A percentile compares a stretch with the other conserved stretches of the same genome.
Evolutionary conservation across 2,329 filamentous ascomycete species (phyloP).

Genomic region (Seiridium unicorne): DNA sequence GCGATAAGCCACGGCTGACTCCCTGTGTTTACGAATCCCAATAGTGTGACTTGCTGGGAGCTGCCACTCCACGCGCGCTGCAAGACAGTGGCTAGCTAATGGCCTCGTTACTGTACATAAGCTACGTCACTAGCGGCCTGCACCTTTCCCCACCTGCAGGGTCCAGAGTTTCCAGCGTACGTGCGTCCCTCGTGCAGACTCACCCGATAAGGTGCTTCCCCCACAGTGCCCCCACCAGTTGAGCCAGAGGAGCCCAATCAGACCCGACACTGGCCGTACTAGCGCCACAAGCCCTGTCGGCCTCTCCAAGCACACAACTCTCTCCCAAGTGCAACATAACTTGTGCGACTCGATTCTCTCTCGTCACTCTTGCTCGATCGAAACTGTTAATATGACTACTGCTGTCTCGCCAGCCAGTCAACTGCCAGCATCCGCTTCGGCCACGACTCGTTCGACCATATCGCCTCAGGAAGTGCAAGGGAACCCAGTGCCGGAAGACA

Average conservation of each 20-base stretch:
- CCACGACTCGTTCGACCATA: neutral
- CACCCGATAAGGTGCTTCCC: neutral
- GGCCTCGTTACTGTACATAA: neutral
- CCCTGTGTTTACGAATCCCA: neutral
- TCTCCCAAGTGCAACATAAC: neutral
- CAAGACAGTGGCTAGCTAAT: neutral
- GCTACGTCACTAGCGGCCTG: conserved; percentile 1
- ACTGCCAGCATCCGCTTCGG: neutral
- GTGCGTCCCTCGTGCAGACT: neutral
- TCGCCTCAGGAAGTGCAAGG: neutral
- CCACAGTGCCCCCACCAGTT: neutral
- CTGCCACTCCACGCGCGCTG: neutral
- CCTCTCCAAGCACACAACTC: neutral
- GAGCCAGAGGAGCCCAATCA: neutral
- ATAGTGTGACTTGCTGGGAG: neutral
- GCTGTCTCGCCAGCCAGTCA: neutral
- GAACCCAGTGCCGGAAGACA: neutral
- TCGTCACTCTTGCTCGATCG: neutral
- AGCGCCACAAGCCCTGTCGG: neutral
- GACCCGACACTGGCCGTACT: neutral
- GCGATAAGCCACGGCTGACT: neutral
- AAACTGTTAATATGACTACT: neutral
- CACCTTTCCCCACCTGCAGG: neutral
- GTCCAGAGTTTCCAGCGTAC: neutral
- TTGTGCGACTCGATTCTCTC: neutral